Evolutionary conservation across 176 grass and related monocot genomes (phyloP), one percentile per base, ranked within the genome.

Genomic region (Musa beccarii): DNA sequence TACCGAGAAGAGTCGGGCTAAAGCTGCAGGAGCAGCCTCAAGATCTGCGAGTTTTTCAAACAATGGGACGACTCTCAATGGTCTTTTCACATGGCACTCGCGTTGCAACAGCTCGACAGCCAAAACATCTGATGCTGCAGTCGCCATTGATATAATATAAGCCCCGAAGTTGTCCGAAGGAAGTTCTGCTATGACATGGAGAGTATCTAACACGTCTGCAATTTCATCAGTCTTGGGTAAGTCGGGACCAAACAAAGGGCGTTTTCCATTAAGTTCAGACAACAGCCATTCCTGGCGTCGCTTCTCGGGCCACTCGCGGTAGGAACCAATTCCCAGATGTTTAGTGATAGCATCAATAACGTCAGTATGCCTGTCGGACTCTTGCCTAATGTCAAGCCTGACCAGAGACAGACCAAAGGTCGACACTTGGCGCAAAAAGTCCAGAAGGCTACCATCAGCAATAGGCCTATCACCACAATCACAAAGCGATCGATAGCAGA

Each of bases 91-190:
- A 84, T 81, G 87, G 52, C 93, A 96, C 81, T 96, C 89, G 76
- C 89, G 81, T 53, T 96, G 93, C 77, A 96, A 84, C 73, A 92
- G 79, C 79, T 96, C 93, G 25, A 96, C 93, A 51, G 93, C 93
- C 68, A 96, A 79, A 86, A 96, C 93, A 90, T 96, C 93, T 50
- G 93, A 96, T 61, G 93, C 76, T 61, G 93, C 79, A 34, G 89
- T 96, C 59, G 93, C 93, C 93, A 96, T 96, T 50, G 93, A 96
- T 53, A 96, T 96, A 22, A 96, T 91, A 75, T 96, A 96, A 51
- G 93, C 93, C 34, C 93, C 93, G 81, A 96, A 96, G 61, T 85
- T 96, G 76, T 96, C 93, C 54, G 87, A 82, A 3, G 93, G 93
- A 62, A 92, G 87, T 80, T 96, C 93, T 75, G 93, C 79, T 83